Evolutionary conservation across 2,329 filamentous ascomycete species (phyloP).

Genomic region (Beauveria bassiana): DNA sequence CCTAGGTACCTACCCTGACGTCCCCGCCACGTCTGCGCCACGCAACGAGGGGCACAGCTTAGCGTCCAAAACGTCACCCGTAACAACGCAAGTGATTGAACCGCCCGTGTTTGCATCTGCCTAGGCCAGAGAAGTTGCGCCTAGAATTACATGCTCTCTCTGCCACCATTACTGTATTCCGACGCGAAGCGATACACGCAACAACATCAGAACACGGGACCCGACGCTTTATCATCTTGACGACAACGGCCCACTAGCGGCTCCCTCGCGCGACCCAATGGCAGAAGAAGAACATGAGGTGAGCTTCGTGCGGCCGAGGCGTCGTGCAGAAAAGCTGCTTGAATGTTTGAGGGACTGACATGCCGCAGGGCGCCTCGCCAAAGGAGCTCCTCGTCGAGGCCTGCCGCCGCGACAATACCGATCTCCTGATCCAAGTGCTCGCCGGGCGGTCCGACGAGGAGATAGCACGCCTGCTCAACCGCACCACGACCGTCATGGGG

Average conservation of each 20-base stretch:
- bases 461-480: constrained; percentile 74
- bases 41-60: too few species aligned
- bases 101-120: too few species aligned
- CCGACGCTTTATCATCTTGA: too few species aligned
- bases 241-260: background rate
- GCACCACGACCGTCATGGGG: constrained; percentile 75
- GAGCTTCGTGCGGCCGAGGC: background rate
- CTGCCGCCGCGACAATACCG: constrained; percentile 85
- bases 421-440: constrained; percentile 72
- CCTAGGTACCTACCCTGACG: too few species aligned
- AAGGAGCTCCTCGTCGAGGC: constrained; percentile 86
- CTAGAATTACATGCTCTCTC: too few species aligned
- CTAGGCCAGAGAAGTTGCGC: too few species aligned
- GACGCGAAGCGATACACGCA: too few species aligned
- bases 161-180: too few species aligned
- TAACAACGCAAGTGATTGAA: too few species aligned
- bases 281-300: constrained; percentile 31
- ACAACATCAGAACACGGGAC: too few species aligned
- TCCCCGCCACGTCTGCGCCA: too few species aligned
- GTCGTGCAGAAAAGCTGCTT: background rate
- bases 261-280: constrained; percentile 14
- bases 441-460: constrained; percentile 52
- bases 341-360: background rate
- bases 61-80: too few species aligned
- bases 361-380: constrained; percentile 66